phyloP scores from a whole-genome alignment of 805 yeast species.

The Brettanomyces anomalus region DNA sequence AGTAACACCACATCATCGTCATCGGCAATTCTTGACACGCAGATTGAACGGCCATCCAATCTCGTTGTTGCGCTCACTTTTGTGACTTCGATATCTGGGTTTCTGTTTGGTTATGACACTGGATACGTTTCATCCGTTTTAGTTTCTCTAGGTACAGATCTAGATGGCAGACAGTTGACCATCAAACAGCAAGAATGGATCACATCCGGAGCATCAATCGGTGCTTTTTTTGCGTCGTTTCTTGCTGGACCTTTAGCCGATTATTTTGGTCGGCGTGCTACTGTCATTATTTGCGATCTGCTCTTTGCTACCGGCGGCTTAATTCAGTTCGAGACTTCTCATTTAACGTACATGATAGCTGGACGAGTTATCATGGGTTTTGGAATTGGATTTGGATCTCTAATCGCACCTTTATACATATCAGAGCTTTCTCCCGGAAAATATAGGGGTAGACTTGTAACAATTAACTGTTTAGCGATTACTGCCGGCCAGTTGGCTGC shows the following conservation, averaged over 20 bases:
- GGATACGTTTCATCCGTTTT: slow-evolving; percentile 51
- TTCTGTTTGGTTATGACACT: slow-evolving; percentile 55
- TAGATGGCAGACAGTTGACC: slow-evolving; percentile 29
- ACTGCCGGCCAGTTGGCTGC: slow-evolving; percentile 52
- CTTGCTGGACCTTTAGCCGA: slow-evolving; percentile 43
- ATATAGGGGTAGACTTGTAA: slow-evolving; percentile 44
- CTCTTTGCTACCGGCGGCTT: slow-evolving; percentile 41
- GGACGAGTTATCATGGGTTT: slow-evolving; percentile 47
- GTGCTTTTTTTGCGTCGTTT: slow-evolving; percentile 43
- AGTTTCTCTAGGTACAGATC: slow-evolving; percentile 42
- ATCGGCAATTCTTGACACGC: slow-evolving; percentile 9
- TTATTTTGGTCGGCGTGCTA: slow-evolving; percentile 36
- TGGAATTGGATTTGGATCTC: slow-evolving; percentile 49
- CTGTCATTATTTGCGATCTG: slow-evolving; percentile 37
- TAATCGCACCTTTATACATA: slow-evolving; percentile 45
- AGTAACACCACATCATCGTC: slow-evolving; percentile 5
- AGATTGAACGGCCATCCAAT: slow-evolving; percentile 25
- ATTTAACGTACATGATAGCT: slow-evolving; percentile 40
- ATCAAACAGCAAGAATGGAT: slow-evolving; percentile 41
- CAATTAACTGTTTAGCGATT: slow-evolving; percentile 42
- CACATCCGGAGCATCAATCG: slow-evolving; percentile 47
- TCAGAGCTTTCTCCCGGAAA: slow-evolving; percentile 45
- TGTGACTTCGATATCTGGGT: slow-evolving; percentile 46
- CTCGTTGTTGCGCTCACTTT: slow-evolving; percentile 37
- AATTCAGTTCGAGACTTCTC: slow-evolving; percentile 34